These are phyloP conservation scores for Botryotinia narcissicola DNA, from an alignment of 2,329 filamentous ascomycete species.

Conservation along the genomic window DNA sequence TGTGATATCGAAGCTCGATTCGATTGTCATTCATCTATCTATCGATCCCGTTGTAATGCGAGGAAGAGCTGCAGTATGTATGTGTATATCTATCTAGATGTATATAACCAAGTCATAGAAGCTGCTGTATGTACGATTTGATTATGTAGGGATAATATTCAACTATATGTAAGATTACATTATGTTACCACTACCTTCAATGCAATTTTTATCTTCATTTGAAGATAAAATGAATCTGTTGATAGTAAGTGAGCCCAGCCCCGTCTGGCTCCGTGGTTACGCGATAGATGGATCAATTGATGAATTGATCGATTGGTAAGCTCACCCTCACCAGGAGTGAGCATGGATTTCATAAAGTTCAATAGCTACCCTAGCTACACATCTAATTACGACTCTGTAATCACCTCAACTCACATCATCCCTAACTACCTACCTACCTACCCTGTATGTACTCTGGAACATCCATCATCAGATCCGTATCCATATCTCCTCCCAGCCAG, in stretches of 20 bases:
- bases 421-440: background rate
- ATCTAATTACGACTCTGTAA: background rate
- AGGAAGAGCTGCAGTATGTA: background rate
- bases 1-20: background rate
- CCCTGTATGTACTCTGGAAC: background rate
- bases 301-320: background rate
- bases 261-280: background rate
- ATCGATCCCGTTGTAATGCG: background rate
- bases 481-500: background rate
- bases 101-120: background rate
- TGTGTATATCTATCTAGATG: background rate
- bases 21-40: background rate
- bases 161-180: background rate
- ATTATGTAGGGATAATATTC: background rate
- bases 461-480: background rate
- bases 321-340: background rate
- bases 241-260: background rate
- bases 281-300: background rate
- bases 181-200: background rate
- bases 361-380: background rate
- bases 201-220: background rate
- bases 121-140: background rate
- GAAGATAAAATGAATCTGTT: background rate
- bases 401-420: background rate
- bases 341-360: background rate